phyloP scores from a whole-genome alignment of 345 rosid genomes.

The Turritis glabra region DNA sequence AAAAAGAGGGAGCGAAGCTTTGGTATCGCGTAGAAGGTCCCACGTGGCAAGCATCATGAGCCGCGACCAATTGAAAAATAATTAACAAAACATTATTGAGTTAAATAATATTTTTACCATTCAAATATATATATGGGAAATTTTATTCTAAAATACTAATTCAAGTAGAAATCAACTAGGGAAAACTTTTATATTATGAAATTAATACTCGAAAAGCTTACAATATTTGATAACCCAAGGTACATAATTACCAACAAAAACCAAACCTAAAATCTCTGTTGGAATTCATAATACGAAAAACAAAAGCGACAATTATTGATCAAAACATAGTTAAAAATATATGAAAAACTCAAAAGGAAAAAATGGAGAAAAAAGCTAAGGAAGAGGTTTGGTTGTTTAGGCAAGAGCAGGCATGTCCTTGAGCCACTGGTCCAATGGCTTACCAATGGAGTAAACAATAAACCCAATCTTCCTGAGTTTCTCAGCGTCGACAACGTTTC shows the following conservation, averaged over 20 bases:
- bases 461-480: slow-evolving; percentile 84
- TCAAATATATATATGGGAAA: not conserved
- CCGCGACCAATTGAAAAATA: not conserved
- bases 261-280: slow-evolving; percentile 25
- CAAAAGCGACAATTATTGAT: slow-evolving; percentile 20
- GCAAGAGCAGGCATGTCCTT: slow-evolving; percentile 97
- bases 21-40: not conserved
- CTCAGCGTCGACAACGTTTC: slow-evolving; percentile 62
- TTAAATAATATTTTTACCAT: not conserved
- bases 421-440: slow-evolving; percentile 90
- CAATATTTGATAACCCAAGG: slow-evolving; percentile 22
- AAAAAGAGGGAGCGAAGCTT: not conserved
- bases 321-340: slow-evolving; percentile 24
- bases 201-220: slow-evolving; percentile 18
- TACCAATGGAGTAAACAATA: slow-evolving; percentile 87
- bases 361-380: slow-evolving; percentile 11
- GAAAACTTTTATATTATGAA: not conserved
- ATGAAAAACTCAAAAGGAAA: slow-evolving; percentile 31
- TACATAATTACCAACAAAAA: slow-evolving; percentile 33
- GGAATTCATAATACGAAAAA: slow-evolving; percentile 9
- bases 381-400: slow-evolving; percentile 36
- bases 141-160: not conserved
- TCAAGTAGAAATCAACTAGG: not conserved
- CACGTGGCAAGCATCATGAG: slow-evolving; percentile 14
- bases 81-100: not conserved